Evolutionary conservation across 331 rosid genomes (phyloP), one percentile per base, ranked within the genome.

Genomic region (Stylosanthes scabra): DNA sequence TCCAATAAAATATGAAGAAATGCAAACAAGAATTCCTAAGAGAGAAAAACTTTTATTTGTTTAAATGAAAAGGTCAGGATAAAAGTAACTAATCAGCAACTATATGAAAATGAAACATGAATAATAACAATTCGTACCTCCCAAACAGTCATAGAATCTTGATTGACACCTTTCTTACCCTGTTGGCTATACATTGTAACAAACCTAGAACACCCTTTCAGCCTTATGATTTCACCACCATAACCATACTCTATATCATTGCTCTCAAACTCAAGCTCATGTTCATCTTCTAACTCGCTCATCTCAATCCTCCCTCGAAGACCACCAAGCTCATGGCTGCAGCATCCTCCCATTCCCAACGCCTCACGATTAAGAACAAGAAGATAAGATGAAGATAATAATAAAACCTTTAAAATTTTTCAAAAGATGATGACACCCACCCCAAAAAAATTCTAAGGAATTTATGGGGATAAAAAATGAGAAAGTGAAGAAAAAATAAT

Each of bases 91-190:
- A 20, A 20, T 20, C 25, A 20, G 1, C 25, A 20, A 20, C 25
- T 20, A 20, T 0, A 20, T 20, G 25, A 20, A 20, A 20, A 20
- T 20, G 25, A 20, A 20, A 66, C 76, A 59, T 10, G 28, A 52
- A 45, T n/a, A 49, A 13, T 51, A 9, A 51, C n/a, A 51, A 51
- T 51, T 51, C 27, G 41, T 69, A 95, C 99, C 97, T 95, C 92
- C 97, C 97, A 92, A 82, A 88, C 83, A 1, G 93, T 81, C 90
- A 95, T 84, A 72, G 99, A 66, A 79, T 95, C 97, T 88, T 95
- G 99, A 77, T 95, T 95, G 68, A 88, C 72, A 55, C 96, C 97
- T 73, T 95, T 95, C 65, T 51, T 81, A 55, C 99, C 99, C 76
- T 89, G 91, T 72, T 92, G 97, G 12, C 76, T 69, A 61, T 80